Evolutionary conservation across 2,329 filamentous ascomycete species (phyloP), one percentile per base, ranked within the genome.

Genomic region (Phyllosticta citriasiana): DNA sequence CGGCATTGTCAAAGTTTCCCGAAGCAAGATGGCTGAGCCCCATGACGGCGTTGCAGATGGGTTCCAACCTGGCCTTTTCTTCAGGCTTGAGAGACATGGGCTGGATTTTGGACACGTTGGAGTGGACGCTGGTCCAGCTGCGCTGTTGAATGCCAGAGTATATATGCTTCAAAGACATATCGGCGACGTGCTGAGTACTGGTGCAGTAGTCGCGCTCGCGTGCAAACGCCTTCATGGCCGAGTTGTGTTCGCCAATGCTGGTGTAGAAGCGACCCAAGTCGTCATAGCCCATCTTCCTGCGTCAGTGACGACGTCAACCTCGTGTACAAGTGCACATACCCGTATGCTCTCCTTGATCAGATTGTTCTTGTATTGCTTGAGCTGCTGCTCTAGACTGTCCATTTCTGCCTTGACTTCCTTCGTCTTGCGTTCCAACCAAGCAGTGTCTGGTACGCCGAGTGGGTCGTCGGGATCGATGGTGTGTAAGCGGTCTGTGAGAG

Each of bases 271-370:
- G 85, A 52, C 91, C 94, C 4, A 97, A 79, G 67, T 97, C 94
- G 73, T 97, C 91, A 68, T 97, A 89, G 53, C 91, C 93, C 86
- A 97, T 97, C 89, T 96, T 33, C 58, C 55, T 64, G 51, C 51
- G 50, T 63, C 24, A 60, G 25, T 22, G 2, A 26, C 10, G 10
- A 22, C 14, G 4, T 3, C 7, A 55, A 9, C 27, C 4, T 1
- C 2, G 4, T 16, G 2, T 22, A 14, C 2, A 9, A n/a, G 8
- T 26, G 7, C n/a, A 64, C 68, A 70, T 79, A 95, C 91, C 67
- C 92, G 78, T 69, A 97, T 96, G 77, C 91, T 97, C 77, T 99
- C 94, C 72, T 97, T 96, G 68, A 99, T 91, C 53, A 97, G 77
- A 69, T 97, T 99, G 71, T 97, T 96, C 76, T 94, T 96, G 75